phyloP scores from a whole-genome alignment of 2,329 filamentous ascomycete species.

The Gaeumannomyces tritici region DNA sequence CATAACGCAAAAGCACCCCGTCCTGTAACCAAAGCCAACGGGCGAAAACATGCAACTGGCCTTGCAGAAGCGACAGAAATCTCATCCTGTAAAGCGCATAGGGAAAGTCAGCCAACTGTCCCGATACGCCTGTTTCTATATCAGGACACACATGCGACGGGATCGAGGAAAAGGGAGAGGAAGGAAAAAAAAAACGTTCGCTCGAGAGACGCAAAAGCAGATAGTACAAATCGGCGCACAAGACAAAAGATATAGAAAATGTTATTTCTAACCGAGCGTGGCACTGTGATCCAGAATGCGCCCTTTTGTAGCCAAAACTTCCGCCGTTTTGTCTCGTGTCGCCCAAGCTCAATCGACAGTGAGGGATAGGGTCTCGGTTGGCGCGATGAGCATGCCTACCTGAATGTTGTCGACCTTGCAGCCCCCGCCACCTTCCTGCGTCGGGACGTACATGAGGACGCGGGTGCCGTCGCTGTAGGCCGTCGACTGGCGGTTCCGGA shows the following conservation, averaged over 20 bases:
- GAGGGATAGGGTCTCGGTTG: not conserved
- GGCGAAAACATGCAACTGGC: not conserved
- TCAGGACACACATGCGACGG: not conserved
- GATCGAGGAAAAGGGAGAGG: not conserved
- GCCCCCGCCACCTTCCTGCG: not conserved
- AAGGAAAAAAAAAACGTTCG: not conserved
- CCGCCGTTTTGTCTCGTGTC: not conserved
- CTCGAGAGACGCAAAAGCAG: not conserved
- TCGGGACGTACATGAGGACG: slow-evolving; percentile 1
- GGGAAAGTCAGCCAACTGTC: not conserved
- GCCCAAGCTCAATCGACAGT: not conserved
- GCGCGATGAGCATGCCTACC: not conserved
- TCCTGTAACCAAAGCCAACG: not conserved
- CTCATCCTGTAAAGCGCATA: not conserved
- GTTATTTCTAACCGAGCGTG: not conserved
- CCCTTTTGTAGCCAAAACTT: not conserved
- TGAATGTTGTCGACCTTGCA: not conserved
- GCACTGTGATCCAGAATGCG: not conserved
- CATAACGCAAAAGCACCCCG: too few relatives aligned
- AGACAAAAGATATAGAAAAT: not conserved
- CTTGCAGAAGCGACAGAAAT: not conserved
- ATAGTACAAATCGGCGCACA: not conserved
- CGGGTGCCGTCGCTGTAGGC: not conserved
- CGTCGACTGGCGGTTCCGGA: not conserved
- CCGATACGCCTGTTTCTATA: not conserved